Conservation (phyloP, 2,329 filamentous ascomycete genomes). For the Diaporthe citrichinensis region DNA sequence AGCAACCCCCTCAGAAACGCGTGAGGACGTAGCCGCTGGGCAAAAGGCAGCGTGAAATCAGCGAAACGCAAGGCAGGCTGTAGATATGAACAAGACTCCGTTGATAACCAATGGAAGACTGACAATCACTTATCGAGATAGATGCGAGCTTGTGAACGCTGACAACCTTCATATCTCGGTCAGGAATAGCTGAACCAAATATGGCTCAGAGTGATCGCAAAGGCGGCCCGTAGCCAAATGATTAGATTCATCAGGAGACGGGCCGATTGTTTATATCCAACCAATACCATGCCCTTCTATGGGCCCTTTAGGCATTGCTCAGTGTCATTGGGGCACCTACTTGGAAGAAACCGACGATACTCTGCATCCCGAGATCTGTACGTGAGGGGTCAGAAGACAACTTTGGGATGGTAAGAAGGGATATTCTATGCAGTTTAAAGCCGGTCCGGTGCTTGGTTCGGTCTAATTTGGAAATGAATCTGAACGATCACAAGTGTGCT, state of each 20-base stretch:
- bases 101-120: background rate
- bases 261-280: background rate
- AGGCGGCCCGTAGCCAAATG: background rate
- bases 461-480: background rate
- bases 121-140: background rate
- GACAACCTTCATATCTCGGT: no score
- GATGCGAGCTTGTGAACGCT: background rate
- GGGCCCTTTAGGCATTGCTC: background rate
- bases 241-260: background rate
- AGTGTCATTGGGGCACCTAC: background rate
- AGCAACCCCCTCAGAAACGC: constrained; percentile 26
- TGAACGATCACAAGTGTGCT: background rate
- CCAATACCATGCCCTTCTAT: background rate
- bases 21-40: background rate
- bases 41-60: no score
- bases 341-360: background rate
- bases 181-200: background rate
- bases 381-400: background rate
- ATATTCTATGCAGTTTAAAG: background rate
- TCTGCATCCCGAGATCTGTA: background rate
- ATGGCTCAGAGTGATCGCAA: background rate
- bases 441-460: background rate
- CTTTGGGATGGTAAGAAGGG: no score
- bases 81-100: background rate
- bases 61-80: background rate